These are phyloP conservation scores for Sechiopsis laciniata DNA, from an alignment of 306 rosid genomes.

Conservation along the genomic window DNA sequence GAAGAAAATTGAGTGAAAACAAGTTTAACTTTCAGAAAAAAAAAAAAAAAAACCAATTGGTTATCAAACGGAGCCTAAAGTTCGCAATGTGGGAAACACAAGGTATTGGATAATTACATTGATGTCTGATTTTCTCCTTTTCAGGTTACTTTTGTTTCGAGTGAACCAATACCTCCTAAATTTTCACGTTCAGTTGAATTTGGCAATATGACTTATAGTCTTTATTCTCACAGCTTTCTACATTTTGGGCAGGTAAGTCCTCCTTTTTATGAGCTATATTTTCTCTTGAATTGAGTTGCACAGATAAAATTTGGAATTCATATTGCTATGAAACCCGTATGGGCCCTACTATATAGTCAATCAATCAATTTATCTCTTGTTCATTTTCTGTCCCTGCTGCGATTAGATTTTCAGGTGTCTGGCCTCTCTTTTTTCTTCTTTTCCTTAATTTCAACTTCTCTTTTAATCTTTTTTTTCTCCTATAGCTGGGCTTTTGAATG, in stretches of 20 bases:
- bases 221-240: constrained; percentile 94
- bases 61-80: too few relatives aligned
- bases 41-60: too few relatives aligned
- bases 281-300: constrained; percentile 2
- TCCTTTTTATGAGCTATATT: background rate
- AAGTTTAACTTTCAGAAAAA: too few relatives aligned
- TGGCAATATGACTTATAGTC: constrained; percentile 69
- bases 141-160: constrained; percentile 88
- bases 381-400: background rate
- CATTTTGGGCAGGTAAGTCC: constrained; percentile 78
- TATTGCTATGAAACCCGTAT: background rate
- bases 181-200: constrained; percentile 51
- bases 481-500: background rate
- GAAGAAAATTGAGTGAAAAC: too few relatives aligned
- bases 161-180: constrained; percentile 54
- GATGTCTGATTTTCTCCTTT: constrained; percentile 27
- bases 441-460: background rate
- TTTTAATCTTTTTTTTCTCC: background rate
- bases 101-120: constrained; percentile 9
- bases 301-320: background rate
- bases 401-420: constrained; percentile 2
- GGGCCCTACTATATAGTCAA: background rate
- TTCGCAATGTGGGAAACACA: background rate
- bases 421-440: background rate
- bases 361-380: background rate